phyloP scores from a whole-genome alignment of 2,329 filamentous ascomycete genomes.

The Biscogniauxia marginata region DNA sequence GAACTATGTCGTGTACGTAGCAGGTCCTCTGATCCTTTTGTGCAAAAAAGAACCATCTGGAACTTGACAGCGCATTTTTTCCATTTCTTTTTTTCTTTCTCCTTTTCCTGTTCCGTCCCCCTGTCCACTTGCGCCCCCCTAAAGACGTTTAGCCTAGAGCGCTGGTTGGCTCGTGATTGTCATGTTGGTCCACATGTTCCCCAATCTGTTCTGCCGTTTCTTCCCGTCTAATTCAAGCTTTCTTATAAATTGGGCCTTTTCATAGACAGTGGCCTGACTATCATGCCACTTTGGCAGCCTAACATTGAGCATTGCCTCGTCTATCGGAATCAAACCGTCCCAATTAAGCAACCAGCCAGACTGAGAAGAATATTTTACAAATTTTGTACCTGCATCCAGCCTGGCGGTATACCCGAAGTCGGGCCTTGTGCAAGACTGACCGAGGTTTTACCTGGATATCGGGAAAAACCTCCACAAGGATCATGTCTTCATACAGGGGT shows the following conservation, averaged over 20 bases:
- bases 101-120: neutral
- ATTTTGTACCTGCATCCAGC: neutral
- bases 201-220: neutral
- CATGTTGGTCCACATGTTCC: neutral
- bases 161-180: neutral
- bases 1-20: neutral
- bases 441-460: neutral
- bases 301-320: neutral
- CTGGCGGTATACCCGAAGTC: neutral
- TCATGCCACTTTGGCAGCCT: neutral
- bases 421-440: neutral
- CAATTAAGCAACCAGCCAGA: neutral
- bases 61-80: neutral
- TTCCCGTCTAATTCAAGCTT: neutral
- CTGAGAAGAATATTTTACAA: neutral
- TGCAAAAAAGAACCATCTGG: neutral
- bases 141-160: neutral
- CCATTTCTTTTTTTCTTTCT: neutral
- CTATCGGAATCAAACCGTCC: neutral
- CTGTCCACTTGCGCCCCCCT: neutral
- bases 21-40: neutral
- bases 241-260: neutral
- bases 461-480: slow-evolving; percentile 1
- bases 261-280: neutral
- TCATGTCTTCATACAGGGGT: neutral